phyloP scores from a whole-genome alignment of 2,329 filamentous ascomycete species.

The Fusarium poae region DNA sequence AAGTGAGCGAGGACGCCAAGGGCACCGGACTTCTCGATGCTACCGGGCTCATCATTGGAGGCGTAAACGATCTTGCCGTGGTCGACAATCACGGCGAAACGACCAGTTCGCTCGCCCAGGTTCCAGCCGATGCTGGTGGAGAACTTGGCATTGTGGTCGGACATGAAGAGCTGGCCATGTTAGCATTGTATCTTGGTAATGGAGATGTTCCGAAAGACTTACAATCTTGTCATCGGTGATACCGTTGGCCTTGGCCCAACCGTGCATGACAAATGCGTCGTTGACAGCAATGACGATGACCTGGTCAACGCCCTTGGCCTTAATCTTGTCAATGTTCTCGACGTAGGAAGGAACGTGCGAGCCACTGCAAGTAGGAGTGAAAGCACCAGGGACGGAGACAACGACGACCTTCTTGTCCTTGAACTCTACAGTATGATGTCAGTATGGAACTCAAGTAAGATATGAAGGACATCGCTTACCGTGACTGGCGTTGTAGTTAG shows the following conservation, averaged over 20 bases:
- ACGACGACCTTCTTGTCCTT: conserved; percentile 69
- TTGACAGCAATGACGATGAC: conserved; percentile 87
- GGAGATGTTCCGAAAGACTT: conserved; percentile 44
- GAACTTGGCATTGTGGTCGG: conserved; percentile 77
- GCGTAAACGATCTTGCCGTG: conserved; percentile 87
- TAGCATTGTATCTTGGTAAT: conserved; percentile 8
- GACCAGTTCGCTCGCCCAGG: conserved; percentile 77
- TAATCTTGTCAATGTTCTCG: conserved; percentile 76
- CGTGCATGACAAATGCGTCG: conserved; percentile 88
- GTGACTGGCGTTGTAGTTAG: conserved; percentile 83
- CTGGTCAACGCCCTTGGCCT: conserved; percentile 84
- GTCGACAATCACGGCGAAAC: conserved; percentile 86
- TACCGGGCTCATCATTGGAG: conserved; percentile 69
- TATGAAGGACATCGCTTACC: conserved; percentile 56
- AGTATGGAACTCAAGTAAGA: conserved; percentile 19
- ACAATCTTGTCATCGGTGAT: conserved; percentile 76
- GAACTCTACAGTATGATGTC: conserved; percentile 59
- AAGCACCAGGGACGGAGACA: conserved; percentile 75
- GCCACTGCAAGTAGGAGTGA: conserved; percentile 88
- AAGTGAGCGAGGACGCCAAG: conserved; percentile 67
- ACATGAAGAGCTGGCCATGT: conserved; percentile 75
- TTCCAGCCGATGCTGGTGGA: conserved; percentile 83
- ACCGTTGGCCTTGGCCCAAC: conserved; percentile 89
- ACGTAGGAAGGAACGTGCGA: conserved; percentile 86
- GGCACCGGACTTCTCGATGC: conserved; percentile 64